A percentile compares a stretch with the other conserved stretches of the same genome.
phyloP scores from a whole-genome alignment of 805 yeast genomes.

The Wickerhamomyces mucosus region DNA sequence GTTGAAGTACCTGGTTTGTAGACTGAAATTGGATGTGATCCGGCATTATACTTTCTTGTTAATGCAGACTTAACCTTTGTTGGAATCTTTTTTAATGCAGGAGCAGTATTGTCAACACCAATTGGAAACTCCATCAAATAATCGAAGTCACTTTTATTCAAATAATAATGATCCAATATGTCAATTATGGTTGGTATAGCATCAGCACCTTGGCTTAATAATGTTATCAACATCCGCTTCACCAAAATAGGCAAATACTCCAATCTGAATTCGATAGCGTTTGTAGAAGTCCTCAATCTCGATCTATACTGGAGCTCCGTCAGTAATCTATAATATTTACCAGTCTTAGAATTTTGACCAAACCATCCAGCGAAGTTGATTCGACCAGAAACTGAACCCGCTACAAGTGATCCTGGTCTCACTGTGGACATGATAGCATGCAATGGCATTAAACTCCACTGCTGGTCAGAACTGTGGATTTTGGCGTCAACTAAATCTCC shows the following conservation, averaged over 20 bases:
- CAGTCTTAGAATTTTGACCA: slow-evolving; percentile 81
- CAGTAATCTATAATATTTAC: slow-evolving; percentile 67
- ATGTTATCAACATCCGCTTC: slow-evolving; percentile 47
- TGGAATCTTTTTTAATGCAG: slow-evolving; percentile 50
- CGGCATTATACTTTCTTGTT: slow-evolving; percentile 73
- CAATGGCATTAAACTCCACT: slow-evolving; percentile 88
- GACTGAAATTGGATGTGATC: slow-evolving; percentile 65
- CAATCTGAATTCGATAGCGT: slow-evolving; percentile 63
- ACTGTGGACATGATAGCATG: slow-evolving; percentile 85
- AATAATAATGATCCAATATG: slow-evolving; percentile 75
- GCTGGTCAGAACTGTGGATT: slow-evolving; percentile 87
- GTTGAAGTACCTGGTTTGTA: slow-evolving; percentile 7
- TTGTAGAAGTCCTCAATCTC: slow-evolving; percentile 69
- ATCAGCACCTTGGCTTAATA: slow-evolving; percentile 42
- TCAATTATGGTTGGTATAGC: slow-evolving; percentile 60
- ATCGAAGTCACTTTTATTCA: slow-evolving; percentile 92
- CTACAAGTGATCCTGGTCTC: slow-evolving; percentile 62
- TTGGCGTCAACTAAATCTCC: slow-evolving; percentile 74
- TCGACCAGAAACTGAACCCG: slow-evolving; percentile 62
- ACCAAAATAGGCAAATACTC: slow-evolving; percentile 64
- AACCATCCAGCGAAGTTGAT: slow-evolving; percentile 78
- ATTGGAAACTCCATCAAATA: slow-evolving; percentile 73
- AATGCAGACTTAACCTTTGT: slow-evolving; percentile 77
- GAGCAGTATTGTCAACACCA: slow-evolving; percentile 44
- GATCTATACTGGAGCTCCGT: slow-evolving; percentile 88